Base-by-base conservation (phyloP, 768 basidiomycete species). In the Dacryopinax primogenitus region DNA sequence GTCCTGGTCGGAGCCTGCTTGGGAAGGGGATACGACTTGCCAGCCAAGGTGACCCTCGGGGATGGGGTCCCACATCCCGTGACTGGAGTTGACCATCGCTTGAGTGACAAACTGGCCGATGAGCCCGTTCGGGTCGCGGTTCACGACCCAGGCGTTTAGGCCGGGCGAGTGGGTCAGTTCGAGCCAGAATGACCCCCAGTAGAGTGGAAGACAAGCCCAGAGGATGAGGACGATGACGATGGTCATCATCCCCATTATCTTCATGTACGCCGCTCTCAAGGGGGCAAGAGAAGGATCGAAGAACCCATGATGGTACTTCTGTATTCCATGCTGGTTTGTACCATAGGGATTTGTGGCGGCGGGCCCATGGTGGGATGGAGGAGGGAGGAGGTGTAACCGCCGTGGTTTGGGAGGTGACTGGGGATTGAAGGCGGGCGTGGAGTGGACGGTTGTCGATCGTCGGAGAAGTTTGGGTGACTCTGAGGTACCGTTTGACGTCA, bases 131-230 rank as follows among this genome's bases (percentile, higher is more conserved):
- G 30, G 72, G 68, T 81, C 80, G 39, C 75, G 71, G 70, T 79
- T 74, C 65, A 81, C 73, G 66, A 79, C 73, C 67, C 74, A 73
- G n/a, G 78, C 76, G 1, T 70, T 73, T 3, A 80, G 73, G 51
- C 76, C 65, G 45, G 35, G 35, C 7, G 68, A 47, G 30, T 34
- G 34, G 21, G 65, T 30, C 28, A n/a, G 28, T 23, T 37, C 35
- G 61, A 36, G 47, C 23, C 33, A 26, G 67, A 68, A 67, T 58
- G 67, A 71, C 21, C 71, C 74, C 69, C 77, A 78, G 68, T 73
- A 79, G 65, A 76, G 67, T 1, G 78, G 76, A 2, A 80, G 71
- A 62, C 73, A 75, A 0, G 70, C 61, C 79, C 79, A 80, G 74
- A 78, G 77, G 39, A 79, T 68, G 30, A 76, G 18, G 33, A 76